Evolutionary conservation across 768 basidiomycete genomes (phyloP), one percentile per base, ranked within the genome.

Genomic region (Boletus coccyginus): DNA sequence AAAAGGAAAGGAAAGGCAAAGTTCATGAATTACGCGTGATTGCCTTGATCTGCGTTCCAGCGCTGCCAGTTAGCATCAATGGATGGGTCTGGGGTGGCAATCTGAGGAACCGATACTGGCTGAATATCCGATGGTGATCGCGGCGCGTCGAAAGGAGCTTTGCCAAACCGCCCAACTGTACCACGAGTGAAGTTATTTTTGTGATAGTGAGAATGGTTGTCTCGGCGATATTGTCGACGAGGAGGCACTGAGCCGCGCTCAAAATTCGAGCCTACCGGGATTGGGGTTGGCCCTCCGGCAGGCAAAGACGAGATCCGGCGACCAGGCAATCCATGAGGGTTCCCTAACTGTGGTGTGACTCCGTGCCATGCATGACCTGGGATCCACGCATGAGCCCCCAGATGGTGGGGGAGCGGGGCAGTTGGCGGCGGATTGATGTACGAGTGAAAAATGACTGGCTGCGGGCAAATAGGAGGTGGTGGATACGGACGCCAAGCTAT

Each of bases 401-500:
- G 48, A 11, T 53, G 58, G 50, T 58, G 67, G 38, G 63, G 58
- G 1, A 62, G 59, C 9, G 65, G 60, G 3, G 56, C 45, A 10
- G 61, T 38, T 10, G 62, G 40, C 11, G 68, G 62, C 7, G 69
- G 62, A 48, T 63, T 67, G 55, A 71, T 55, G 42, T 66, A 70
- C 5, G 71, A 51, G 17, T 71, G 71, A 41, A 70, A 62, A 41
- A 73, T 62, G 11, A 70, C 68, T 13, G 72, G 61, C 35, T 66
- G 69, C 17, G 72, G 61, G 47, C 72, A 68, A 24, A 68, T 59
- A 54, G 70, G 72, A 46, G 67, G 65, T 49, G 67, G 68, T 32
- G 70, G 65, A 52, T 70, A 73, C 9, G 72, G 69, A 29, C 68
- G 65, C 75, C 74, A 76, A 36, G 66, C 52, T 14, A 67, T 62